phyloP scores from a whole-genome alignment of 78 protist species.

The Protostelium mycophagum region DNA sequence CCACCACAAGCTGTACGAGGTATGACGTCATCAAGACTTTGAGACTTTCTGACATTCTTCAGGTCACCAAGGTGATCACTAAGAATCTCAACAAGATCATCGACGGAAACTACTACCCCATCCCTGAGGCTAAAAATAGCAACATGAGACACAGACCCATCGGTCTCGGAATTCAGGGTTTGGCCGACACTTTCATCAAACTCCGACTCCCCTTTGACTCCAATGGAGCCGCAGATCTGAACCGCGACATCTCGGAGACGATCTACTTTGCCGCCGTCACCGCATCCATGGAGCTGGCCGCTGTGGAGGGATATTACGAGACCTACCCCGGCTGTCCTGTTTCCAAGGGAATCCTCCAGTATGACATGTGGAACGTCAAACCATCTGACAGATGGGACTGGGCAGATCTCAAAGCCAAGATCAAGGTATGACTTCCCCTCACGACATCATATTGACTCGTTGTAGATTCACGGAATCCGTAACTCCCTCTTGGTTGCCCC shows the following conservation, averaged over 20 bases:
- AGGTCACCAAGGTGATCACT: constrained; percentile 71
- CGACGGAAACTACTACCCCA: constrained; percentile 96
- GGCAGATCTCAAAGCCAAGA: constrained; percentile 39
- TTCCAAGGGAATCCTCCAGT: constrained; percentile 87
- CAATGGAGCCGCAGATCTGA: constrained; percentile 83
- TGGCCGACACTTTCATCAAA: constrained; percentile 91
- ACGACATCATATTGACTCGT: not conserved
- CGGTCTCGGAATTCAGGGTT: constrained; percentile 97
- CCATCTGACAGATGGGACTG: constrained; percentile 77
- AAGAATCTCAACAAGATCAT: constrained; percentile 90
- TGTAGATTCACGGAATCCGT: constrained; percentile 82
- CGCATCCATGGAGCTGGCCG: constrained; percentile 43
- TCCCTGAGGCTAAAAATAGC: constrained; percentile 79
- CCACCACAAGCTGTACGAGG: constrained; percentile 62
- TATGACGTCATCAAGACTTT: not conserved
- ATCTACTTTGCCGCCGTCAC: constrained; percentile 88
- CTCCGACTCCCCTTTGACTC: constrained; percentile 90
- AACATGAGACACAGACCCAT: constrained; percentile 96
- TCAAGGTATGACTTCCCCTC: not conserved
- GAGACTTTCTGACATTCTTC: not conserved
- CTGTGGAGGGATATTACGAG: constrained; percentile 76
- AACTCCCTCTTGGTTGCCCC: constrained; percentile 97
- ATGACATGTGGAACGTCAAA: constrained; percentile 93
- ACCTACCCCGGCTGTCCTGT: constrained; percentile 87
- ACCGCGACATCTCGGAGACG: constrained; percentile 95